Base-by-base conservation (phyloP, 495 filamentous ascomycete genomes). In the Penicillium bovifimosum region DNA sequence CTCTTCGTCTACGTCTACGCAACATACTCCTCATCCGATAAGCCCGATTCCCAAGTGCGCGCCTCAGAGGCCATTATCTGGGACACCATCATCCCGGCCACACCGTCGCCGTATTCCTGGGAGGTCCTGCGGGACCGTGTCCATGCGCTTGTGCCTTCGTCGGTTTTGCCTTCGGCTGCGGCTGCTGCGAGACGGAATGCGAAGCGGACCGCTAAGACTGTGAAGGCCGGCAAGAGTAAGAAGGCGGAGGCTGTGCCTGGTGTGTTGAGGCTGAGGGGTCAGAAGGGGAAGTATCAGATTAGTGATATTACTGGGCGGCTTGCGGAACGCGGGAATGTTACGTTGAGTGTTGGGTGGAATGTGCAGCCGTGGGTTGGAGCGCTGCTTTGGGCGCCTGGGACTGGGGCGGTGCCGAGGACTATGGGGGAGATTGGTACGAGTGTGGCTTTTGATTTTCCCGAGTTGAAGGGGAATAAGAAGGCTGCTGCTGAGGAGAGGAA, bases 351-450 rank as follows among this genome's bases (percentile, higher is more conserved):
- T 35, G 83, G 89, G 50, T 98, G 91, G 84, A 96, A 96, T 76
- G 87, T 96, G 53, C 93, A 98, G 80, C 93, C 93, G 31, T 96
- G 91, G 90, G 90, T 97, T 17, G 93, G 93, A 17, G 73, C 85
- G 18, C 68, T 97, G 72, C 83, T 83, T 26, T 96, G 91, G 92
- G 81, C 81, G 66, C 64, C 66, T 59, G 61, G 63, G 16, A 63
- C 81, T 62, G 70, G 77, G 66, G 63, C 72, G 52, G 65, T 64
- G 77, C 85, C 62, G 58, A 76, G 62, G 80, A 89, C 54, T 51
- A 71, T 41, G 83, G 89, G 90, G 68, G 81, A 66, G 66, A 75
- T 59, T 58, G 86, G 86, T 20, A 59, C 72, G 55, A 90, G 83
- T 66, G 78, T 80, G 66, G 66, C 63, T 34, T 96, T 96, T 71